Evolutionary conservation across 768 basidiomycete species (phyloP).

Genomic region (Harrya chromipes): DNA sequence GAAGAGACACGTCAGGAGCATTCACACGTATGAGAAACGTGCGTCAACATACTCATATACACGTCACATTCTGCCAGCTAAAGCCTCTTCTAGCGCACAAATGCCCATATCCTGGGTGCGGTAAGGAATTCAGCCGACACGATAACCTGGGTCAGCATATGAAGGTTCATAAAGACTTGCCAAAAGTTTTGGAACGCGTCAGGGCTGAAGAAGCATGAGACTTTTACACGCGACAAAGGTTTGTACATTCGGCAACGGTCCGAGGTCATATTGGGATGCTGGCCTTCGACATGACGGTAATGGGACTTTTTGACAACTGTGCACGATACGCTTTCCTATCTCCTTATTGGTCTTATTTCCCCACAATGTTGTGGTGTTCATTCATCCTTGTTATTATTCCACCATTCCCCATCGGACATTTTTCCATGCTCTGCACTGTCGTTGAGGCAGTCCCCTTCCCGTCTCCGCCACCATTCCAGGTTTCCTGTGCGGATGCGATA

Average conservation of each 20-base stretch:
- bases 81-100: conserved; percentile 56
- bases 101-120: conserved; percentile 77
- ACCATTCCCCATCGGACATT: conserved; percentile 23
- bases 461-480: conserved; percentile 10
- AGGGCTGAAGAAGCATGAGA: conserved; percentile 22
- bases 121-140: conserved; percentile 81
- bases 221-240: conserved; percentile 13
- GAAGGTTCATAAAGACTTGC: conserved; percentile 62
- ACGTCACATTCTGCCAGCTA: conserved; percentile 10
- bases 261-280: conserved; percentile 22
- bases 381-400: conserved; percentile 21
- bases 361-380: conserved; percentile 24
- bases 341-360: conserved; percentile 25
- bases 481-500: conserved; percentile 16
- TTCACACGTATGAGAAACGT: conserved; percentile 94
- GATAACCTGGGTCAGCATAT: conserved; percentile 89
- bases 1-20: conserved; percentile 83
- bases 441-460: conserved; percentile 16
- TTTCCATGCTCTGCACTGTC: conserved; percentile 16
- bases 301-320: conserved; percentile 23
- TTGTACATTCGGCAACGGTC: conserved; percentile 14
- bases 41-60: conserved; percentile 27
- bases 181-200: conserved; percentile 27
- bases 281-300: conserved; percentile 21
- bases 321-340: conserved; percentile 26